Conservation (phyloP, 306 rosid species). For the Vigna unguiculata region DNA sequence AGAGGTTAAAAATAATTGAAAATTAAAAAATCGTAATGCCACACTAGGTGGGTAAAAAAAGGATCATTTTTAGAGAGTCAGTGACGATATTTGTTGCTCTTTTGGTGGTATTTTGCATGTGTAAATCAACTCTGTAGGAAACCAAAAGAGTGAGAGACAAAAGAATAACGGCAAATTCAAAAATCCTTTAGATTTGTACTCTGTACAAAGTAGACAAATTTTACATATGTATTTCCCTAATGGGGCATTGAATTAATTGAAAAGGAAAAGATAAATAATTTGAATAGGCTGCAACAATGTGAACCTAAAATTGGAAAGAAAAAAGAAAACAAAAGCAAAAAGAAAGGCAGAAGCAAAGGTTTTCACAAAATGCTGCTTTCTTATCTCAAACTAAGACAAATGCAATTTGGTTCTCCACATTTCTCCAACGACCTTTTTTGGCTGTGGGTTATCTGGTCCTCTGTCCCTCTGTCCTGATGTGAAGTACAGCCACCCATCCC, state of each 20-base stretch:
- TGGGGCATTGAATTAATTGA: slow-evolving; percentile 16
- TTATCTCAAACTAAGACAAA: slow-evolving; percentile 38
- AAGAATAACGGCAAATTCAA: neutral
- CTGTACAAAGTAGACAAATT: slow-evolving; percentile 22
- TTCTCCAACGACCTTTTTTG: slow-evolving; percentile 69
- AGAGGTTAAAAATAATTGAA: too few species aligned
- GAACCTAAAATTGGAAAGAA: slow-evolving; percentile 7
- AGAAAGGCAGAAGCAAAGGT: neutral
- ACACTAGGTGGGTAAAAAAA: too few species aligned
- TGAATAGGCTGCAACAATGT: slow-evolving; percentile 7
- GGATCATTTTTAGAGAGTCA: too few species aligned
- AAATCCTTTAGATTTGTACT: slow-evolving; percentile 10
- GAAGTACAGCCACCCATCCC: slow-evolving; percentile 89
- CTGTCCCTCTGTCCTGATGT: slow-evolving; percentile 95
- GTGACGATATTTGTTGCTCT: neutral
- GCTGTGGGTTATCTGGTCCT: slow-evolving; percentile 93
- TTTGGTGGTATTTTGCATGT: neutral
- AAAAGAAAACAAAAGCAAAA: neutral
- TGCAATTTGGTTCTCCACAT: slow-evolving; percentile 84
- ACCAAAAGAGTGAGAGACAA: neutral
- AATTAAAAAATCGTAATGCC: too few species aligned
- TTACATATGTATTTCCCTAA: slow-evolving; percentile 1
- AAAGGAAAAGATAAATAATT: slow-evolving; percentile 28
- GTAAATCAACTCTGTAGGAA: neutral
- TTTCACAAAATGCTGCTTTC: neutral